Evolutionary conservation across 257 asterid genomes (phyloP).

Genomic region (Ligustrum vulgare): DNA sequence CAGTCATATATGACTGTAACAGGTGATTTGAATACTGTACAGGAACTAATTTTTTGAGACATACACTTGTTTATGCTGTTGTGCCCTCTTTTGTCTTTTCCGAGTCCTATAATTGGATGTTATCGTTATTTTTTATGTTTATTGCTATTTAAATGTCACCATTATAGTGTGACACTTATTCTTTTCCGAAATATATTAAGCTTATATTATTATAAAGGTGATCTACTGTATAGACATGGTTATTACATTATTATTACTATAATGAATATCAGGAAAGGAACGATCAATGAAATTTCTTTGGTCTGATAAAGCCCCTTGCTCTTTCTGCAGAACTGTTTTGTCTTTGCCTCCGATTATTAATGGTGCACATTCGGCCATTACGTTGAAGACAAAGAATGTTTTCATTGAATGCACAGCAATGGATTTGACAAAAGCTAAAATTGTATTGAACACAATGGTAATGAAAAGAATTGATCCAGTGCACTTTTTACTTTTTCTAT

Average conservation of each 20-base stretch:
- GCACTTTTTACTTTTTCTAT: conserved; percentile 7
- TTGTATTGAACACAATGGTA: conserved; percentile 96
- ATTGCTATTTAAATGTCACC: not conserved
- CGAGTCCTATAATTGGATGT: conserved; percentile 4
- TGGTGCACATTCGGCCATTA: conserved; percentile 97
- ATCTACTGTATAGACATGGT: not conserved
- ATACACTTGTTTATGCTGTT: conserved; percentile 21
- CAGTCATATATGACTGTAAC: conserved; percentile 79
- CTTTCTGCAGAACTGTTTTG: conserved; percentile 79
- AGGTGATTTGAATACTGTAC: conserved; percentile 45
- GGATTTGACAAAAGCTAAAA: conserved; percentile 84
- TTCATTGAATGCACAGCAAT: conserved; percentile 98
- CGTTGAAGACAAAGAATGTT: conserved; percentile 77
- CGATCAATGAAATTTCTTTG: not conserved
- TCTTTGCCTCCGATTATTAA: conserved; percentile 95
- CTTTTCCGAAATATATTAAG: not conserved
- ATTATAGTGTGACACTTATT: not conserved
- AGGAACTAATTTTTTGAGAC: not conserved
- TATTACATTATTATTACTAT: not conserved
- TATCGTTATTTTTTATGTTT: not conserved
- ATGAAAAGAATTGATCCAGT: conserved; percentile 10
- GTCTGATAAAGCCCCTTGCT: not conserved
- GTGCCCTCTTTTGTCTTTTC: not conserved
- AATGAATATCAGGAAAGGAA: conserved; percentile 2
- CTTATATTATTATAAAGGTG: not conserved